A percentile compares a stretch with the other conserved stretches of the same genome.
Conservation (phyloP, 225 moss, liverwort and hornwort species). For the Physcomitrium patens region DNA sequence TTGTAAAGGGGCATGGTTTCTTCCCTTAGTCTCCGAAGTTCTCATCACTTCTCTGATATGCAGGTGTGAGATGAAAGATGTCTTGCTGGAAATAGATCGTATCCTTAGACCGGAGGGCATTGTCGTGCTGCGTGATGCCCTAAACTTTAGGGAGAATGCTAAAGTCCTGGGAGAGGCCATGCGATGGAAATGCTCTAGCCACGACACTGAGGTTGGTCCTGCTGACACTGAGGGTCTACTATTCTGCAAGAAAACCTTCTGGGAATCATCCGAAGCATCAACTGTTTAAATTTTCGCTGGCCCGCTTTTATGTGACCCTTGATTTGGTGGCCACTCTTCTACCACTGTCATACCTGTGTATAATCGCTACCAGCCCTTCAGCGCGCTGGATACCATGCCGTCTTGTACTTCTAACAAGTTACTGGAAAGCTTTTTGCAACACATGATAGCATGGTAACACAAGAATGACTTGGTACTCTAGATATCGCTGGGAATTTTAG, state of each 20-base stretch:
- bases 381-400: conserved; percentile 6
- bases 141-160: conserved; percentile 71
- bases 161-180: conserved; percentile 75
- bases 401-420: conserved; percentile 8
- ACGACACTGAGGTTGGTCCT: conserved; percentile 81
- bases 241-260: conserved; percentile 75
- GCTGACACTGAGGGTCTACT: conserved; percentile 70
- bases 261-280: conserved; percentile 50
- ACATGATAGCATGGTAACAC: conserved; percentile 19
- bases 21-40: background rate
- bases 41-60: conserved; percentile 21
- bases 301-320: background rate
- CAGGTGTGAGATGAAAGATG: conserved; percentile 95
- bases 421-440: conserved; percentile 20
- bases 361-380: background rate
- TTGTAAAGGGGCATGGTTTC: too few species aligned
- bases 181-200: conserved; percentile 80
- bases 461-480: conserved; percentile 6
- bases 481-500: background rate
- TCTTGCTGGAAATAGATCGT: conserved; percentile 91
- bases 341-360: background rate
- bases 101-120: conserved; percentile 81
- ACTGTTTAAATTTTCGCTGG: conserved; percentile 19
- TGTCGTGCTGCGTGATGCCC: conserved; percentile 74
- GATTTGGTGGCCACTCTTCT: background rate